These are phyloP conservation scores for Boletus subcaerulescens DNA, from an alignment of 768 basidiomycete genomes.

Conservation along the genomic window DNA sequence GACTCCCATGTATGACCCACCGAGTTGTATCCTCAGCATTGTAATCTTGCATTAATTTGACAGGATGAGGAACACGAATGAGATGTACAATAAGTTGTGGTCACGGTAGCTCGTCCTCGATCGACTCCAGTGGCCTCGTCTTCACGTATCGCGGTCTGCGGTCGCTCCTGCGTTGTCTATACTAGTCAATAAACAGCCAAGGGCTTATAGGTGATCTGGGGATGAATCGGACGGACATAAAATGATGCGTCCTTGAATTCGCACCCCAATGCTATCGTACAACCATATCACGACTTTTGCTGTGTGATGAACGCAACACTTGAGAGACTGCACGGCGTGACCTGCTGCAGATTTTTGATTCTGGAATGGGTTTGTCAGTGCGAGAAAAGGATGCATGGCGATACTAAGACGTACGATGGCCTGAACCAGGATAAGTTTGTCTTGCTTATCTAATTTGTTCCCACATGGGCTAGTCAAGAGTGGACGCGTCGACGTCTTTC, in stretches of 20 bases:
- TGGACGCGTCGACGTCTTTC: conserved; percentile 21
- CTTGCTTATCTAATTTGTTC: conserved; percentile 11
- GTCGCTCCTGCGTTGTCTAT: too few species aligned
- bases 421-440: conserved; percentile 63
- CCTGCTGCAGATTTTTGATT: conserved; percentile 95
- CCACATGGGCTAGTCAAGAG: conserved; percentile 13
- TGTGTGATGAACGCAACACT: conserved; percentile 6
- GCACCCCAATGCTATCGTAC: conserved; percentile 95
- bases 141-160: too few species aligned
- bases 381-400: neutral
- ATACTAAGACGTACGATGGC: conserved; percentile 75
- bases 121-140: too few species aligned
- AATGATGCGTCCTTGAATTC: conserved; percentile 93
- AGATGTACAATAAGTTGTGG: too few species aligned
- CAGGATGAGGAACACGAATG: too few species aligned
- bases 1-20: too few species aligned
- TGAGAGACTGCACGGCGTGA: conserved; percentile 21
- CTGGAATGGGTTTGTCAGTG: conserved; percentile 37
- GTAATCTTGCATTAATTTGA: too few species aligned
- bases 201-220: conserved; percentile 24
- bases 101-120: too few species aligned
- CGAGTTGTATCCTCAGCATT: too few species aligned
- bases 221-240: conserved; percentile 52
- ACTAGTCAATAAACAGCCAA: too few species aligned
- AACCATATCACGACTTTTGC: conserved; percentile 90